These are phyloP conservation scores for Solanum gandarillasii DNA, from an alignment of 257 asterid genomes.

Conservation along the genomic window DNA sequence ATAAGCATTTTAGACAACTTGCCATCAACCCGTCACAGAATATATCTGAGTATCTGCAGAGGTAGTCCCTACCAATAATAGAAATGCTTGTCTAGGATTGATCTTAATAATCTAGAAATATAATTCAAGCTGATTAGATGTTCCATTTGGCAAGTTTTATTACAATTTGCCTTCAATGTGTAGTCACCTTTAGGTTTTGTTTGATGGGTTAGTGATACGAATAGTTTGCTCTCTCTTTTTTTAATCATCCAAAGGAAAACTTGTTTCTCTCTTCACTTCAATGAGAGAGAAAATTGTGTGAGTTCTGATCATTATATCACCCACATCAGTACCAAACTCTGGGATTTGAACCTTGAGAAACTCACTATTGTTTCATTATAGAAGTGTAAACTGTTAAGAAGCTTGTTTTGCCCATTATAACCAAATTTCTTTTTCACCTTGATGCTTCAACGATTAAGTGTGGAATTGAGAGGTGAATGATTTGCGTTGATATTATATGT, in stretches of 20 bases:
- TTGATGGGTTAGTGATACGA: not conserved
- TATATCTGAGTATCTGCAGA: not conserved
- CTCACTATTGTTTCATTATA: not conserved
- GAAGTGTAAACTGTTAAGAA: not conserved
- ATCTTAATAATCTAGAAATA: not conserved
- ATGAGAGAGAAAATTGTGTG: not conserved
- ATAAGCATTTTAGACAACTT: not conserved
- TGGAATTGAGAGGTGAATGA: not conserved
- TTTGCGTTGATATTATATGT: not conserved
- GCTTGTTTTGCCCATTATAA: not conserved
- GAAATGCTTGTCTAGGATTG: not conserved
- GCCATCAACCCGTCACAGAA: not conserved
- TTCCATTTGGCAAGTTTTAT: not conserved
- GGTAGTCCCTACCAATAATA: not conserved
- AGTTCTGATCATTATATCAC: not conserved
- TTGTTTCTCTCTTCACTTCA: not conserved
- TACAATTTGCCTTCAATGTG: not conserved
- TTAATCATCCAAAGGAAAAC: not conserved
- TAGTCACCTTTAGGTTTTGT: not conserved
- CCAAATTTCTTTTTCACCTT: not conserved
- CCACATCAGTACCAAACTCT: too few species aligned
- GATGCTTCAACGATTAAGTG: not conserved
- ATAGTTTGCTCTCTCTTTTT: not conserved
- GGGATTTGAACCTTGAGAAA: too few species aligned
- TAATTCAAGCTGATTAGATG: not conserved